Evolutionary conservation across 2,329 filamentous ascomycete species (phyloP).

Genomic region (Fusarium oligoseptatum): DNA sequence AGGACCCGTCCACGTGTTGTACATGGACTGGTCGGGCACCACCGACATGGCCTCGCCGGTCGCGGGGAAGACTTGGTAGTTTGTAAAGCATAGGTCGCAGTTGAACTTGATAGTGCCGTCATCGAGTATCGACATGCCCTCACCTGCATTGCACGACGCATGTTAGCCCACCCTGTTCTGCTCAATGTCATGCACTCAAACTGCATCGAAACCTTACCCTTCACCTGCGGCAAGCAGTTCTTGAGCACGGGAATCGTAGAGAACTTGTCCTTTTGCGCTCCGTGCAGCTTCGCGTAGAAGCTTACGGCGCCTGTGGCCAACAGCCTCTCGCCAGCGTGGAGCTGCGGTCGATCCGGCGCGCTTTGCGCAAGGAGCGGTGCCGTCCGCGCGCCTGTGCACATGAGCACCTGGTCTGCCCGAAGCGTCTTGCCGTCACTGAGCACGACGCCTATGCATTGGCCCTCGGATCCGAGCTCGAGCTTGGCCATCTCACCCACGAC

Average conservation of each 20-base stretch:
- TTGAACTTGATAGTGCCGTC: constrained; percentile 72
- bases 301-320: constrained; percentile 68
- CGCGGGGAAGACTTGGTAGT: constrained; percentile 60
- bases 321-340: constrained; percentile 67
- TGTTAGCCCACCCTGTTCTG: constrained; percentile 16
- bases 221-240: constrained; percentile 57
- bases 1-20: constrained; percentile 58
- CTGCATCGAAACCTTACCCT: constrained; percentile 51
- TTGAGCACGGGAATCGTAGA: constrained; percentile 66
- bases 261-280: constrained; percentile 62
- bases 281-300: constrained; percentile 56
- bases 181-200: constrained; percentile 1
- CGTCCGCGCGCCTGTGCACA: constrained; percentile 70
- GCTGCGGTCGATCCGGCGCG: constrained; percentile 60
- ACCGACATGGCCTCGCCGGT: constrained; percentile 67
- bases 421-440: constrained; percentile 61
- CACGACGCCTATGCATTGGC: constrained; percentile 63
- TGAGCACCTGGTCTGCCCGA: constrained; percentile 65
- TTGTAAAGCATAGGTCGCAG: constrained; percentile 70
- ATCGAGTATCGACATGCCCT: constrained; percentile 59
- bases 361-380: constrained; percentile 66
- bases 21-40: constrained; percentile 58
- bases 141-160: constrained; percentile 45
- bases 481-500: constrained; percentile 62
- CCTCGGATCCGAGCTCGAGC: constrained; percentile 61